A percentile compares a stretch with the other conserved stretches of the same genome.
These are phyloP conservation scores for Noccaea bulbosa DNA, from an alignment of 345 rosid species.

Conservation along the genomic window DNA sequence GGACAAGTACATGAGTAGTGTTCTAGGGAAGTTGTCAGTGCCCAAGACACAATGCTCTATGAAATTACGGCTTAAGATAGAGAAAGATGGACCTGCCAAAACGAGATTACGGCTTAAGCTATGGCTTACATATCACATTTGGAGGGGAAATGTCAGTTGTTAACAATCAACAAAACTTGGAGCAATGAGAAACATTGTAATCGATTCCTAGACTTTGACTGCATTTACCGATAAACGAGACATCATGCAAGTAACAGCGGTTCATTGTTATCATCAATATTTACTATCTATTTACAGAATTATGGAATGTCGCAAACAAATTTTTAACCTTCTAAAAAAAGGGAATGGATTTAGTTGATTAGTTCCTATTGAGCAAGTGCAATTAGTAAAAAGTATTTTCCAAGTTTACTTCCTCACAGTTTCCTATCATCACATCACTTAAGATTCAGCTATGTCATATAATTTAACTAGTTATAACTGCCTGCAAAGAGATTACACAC, in stretches of 20 bases:
- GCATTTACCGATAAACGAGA: not conserved
- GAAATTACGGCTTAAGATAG: conserved; percentile 70
- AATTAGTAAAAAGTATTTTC: not conserved
- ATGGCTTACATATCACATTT: conserved; percentile 2
- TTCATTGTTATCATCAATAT: not conserved
- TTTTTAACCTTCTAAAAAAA: not conserved
- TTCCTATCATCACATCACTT: not conserved
- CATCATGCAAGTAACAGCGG: not conserved
- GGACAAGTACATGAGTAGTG: conserved; percentile 86
- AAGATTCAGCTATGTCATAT: conserved; percentile 14
- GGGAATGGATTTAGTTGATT: not conserved
- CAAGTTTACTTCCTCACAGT: not conserved
- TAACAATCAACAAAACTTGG: conserved; percentile 14
- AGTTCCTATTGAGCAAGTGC: not conserved
- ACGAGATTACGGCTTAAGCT: too few species aligned
- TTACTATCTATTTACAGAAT: conserved; percentile 1
- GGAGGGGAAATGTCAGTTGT: not conserved
- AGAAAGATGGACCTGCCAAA: conserved; percentile 75
- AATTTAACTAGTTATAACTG: conserved; percentile 14
- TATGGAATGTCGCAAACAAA: not conserved
- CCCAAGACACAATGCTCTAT: conserved; percentile 80
- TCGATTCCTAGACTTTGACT: conserved; percentile 11
- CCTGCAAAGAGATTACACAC: not conserved
- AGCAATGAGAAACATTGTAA: not conserved
- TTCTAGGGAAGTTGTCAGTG: conserved; percentile 90